phyloP scores from a whole-genome alignment of 345 rosid genomes.

The Syzygium aromaticum region DNA sequence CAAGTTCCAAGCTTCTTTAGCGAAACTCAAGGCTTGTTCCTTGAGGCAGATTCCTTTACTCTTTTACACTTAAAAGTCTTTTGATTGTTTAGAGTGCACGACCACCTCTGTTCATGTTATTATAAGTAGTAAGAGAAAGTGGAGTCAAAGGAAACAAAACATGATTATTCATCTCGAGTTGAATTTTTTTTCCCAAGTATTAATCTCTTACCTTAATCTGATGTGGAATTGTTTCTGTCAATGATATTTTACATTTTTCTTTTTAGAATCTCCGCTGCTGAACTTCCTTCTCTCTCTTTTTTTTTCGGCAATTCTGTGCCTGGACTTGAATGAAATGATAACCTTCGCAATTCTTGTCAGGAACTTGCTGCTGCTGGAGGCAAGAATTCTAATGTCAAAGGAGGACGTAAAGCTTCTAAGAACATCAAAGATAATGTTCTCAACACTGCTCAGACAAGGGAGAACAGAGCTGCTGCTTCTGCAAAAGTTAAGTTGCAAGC shows the following conservation, averaged over 20 bases:
- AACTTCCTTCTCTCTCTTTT: background rate
- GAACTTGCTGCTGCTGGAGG: constrained; percentile 82
- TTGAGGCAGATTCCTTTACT: background rate
- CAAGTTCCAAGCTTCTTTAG: background rate
- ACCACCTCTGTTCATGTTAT: background rate
- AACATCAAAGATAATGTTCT: constrained; percentile 49
- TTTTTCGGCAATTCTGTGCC: background rate
- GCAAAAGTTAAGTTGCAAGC: constrained; percentile 22
- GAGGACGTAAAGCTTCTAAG: constrained; percentile 59
- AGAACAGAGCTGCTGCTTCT: constrained; percentile 45
- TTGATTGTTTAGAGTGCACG: background rate
- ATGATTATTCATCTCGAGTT: background rate
- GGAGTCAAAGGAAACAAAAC: background rate
- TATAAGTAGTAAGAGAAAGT: background rate
- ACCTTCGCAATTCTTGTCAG: constrained; percentile 20
- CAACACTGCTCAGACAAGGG: constrained; percentile 38
- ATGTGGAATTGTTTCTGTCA: background rate
- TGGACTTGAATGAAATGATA: constrained; percentile 2
- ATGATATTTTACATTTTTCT: background rate
- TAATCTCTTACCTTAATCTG: background rate
- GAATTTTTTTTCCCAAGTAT: background rate
- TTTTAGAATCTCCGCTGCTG: background rate
- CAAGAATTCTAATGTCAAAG: constrained; percentile 55
- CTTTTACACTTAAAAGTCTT: background rate
- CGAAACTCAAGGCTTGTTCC: background rate